Percentiles rank a stretch among this genome's conserved stretches.
Evolutionary conservation across 441 rosid species (phyloP).

Genomic region (Adansonia gregorii): DNA sequence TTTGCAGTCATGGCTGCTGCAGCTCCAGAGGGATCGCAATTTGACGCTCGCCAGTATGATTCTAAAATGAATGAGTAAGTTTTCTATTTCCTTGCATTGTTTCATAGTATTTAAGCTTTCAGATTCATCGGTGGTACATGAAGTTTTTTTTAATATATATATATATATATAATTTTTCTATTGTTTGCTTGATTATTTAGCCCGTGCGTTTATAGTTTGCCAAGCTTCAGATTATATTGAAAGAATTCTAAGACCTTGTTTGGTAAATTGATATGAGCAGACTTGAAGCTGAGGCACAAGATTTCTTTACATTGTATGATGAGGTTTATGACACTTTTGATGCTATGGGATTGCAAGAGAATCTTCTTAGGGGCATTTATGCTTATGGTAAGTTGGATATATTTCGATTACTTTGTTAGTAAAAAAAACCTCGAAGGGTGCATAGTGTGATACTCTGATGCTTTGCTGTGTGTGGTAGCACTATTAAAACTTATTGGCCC

Average conservation of each 20-base stretch:
- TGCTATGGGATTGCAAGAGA: constrained; percentile 67
- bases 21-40: constrained; percentile 56
- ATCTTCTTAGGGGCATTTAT: constrained; percentile 60
- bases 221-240: background rate
- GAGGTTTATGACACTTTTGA: constrained; percentile 67
- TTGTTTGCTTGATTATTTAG: background rate
- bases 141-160: background rate
- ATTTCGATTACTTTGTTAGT: background rate
- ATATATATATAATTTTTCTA: background rate
- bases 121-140: background rate
- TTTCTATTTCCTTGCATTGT: background rate
- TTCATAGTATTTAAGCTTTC: background rate
- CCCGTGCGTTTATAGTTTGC: background rate
- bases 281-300: constrained; percentile 50
- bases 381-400: constrained; percentile 55
- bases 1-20: constrained; percentile 56
- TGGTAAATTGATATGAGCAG: constrained; percentile 36
- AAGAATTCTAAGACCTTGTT: constrained; percentile 4
- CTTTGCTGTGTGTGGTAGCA: background rate
- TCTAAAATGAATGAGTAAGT: constrained; percentile 62
- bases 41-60: constrained; percentile 60
- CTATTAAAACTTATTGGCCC: background rate
- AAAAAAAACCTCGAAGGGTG: background rate
- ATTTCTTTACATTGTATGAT: constrained; percentile 63
- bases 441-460: background rate